A percentile compares a stretch with the other conserved stretches of the same genome.
These are phyloP conservation scores for Nakazawaea wyomingensis DNA, from an alignment of 805 yeast genomes.

Conservation along the genomic window DNA sequence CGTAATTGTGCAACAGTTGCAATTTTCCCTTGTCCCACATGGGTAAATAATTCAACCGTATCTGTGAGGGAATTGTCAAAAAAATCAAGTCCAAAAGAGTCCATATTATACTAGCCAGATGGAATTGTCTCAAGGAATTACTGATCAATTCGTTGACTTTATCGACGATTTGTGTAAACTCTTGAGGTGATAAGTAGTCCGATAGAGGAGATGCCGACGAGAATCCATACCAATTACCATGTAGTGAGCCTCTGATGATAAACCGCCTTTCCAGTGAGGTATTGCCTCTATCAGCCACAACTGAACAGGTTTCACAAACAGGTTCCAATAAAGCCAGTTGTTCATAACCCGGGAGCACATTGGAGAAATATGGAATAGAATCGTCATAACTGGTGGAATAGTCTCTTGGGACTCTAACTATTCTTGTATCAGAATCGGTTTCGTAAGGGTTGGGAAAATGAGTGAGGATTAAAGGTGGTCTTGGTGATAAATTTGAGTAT, in stretches of 20 bases:
- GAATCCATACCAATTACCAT: constrained; percentile 43
- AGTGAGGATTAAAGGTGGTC: constrained; percentile 40
- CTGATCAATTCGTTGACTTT: constrained; percentile 37
- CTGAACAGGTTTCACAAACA: background rate
- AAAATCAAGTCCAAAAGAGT: constrained; percentile 37
- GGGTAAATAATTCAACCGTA: background rate
- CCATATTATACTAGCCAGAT: constrained; percentile 33
- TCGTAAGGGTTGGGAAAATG: constrained; percentile 63
- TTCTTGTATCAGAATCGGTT: constrained; percentile 36
- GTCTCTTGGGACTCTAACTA: constrained; percentile 61
- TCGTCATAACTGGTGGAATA: constrained; percentile 32
- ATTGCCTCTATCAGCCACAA: background rate
- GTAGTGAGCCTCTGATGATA: constrained; percentile 29
- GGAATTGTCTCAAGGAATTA: constrained; percentile 35
- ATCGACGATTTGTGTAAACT: constrained; percentile 36
- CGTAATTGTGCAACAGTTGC: constrained; percentile 37
- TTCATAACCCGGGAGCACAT: constrained; percentile 52
- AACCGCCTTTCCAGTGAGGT: constrained; percentile 19
- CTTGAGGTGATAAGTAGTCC: constrained; percentile 28
- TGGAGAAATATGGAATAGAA: constrained; percentile 52
- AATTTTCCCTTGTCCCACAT: constrained; percentile 28
- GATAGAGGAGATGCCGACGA: constrained; percentile 50
- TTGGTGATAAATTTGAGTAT: constrained; percentile 20
- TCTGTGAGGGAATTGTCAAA: constrained; percentile 29
- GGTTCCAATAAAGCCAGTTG: constrained; percentile 49